Base-by-base conservation (phyloP, 208 protist species). In the Trypanosoma cruzi region DNA sequence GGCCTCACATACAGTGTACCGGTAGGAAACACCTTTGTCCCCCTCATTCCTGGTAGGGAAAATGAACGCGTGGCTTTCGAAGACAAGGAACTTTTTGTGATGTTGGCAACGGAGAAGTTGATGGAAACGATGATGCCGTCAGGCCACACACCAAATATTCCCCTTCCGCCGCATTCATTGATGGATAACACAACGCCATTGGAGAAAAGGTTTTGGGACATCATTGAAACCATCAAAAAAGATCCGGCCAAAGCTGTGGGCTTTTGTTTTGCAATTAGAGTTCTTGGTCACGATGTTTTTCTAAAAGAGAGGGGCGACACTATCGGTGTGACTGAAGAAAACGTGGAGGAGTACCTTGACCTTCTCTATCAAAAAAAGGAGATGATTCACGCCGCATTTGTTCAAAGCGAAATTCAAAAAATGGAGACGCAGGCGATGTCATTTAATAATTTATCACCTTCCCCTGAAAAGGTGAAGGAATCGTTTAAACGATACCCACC, bases 21-120 rank as follows among this genome's bases (percentile, higher is more conserved):
- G 16, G 8, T 69, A 14, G 34, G 48, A 36, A 63, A 66, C 22
- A 61, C 29, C 6, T 52, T 60, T 63, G 29, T 75, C 22, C 60
- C 58, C 7, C 60, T 75, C 37, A 52, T 68, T 18, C 50, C 58
- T 49, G 52, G 54, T 53, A 37, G 22, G 28, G 53, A 50, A 24
- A 29, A 54, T 56, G 61, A 61, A 48, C 61, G 13, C 24, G 69
- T 75, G 14, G 42, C 50, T 13, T 68, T 62, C n/a, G 26, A 56
- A 54, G 61, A 69, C 36, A 68, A 69, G 14, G 61, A 75, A 61
- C 48, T 24, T 16, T 75, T 75, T 61, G 48, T 65, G 24, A 36
- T 11, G 0, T 57, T 75, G 48, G 60, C 69, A 16, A 55, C 4
- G 42, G 18, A 5, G 10, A 75, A 75, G 44, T 53, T 75, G 28